Percentiles rank a stretch among this genome's conserved stretches.
phyloP scores from a whole-genome alignment of 116 monocot species.

The Trichopus zeylanicus region DNA sequence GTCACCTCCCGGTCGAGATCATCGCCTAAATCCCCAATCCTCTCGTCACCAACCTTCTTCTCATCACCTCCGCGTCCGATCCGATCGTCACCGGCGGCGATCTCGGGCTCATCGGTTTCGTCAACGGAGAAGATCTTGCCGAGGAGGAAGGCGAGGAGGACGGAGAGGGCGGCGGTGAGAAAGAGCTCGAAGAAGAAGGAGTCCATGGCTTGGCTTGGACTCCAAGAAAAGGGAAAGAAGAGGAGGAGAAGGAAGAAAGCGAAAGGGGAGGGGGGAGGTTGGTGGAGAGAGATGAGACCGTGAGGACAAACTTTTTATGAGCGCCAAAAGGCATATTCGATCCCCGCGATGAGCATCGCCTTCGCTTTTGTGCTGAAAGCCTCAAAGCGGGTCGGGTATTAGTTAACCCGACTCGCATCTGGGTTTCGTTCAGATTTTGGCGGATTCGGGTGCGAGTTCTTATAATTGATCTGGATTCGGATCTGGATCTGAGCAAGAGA shows the following conservation, averaged over 20 bases:
- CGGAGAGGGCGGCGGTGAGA: slow-evolving; percentile 29
- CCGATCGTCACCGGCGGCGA: not conserved
- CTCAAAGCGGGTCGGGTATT: no score
- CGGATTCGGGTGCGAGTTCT: no score
- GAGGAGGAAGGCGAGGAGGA: slow-evolving; percentile 42
- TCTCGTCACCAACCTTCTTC: no score
- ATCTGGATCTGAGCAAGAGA: no score
- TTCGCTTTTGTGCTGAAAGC: no score
- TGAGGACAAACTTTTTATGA: not conserved
- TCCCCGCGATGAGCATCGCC: not conserved
- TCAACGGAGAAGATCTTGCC: slow-evolving; percentile 26
- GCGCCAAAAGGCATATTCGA: not conserved
- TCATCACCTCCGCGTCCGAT: no score
- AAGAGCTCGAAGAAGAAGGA: slow-evolving; percentile 45
- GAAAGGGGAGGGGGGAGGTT: not conserved
- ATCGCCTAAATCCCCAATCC: no score
- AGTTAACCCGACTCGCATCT: no score
- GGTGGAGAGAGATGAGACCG: not conserved
- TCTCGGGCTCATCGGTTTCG: slow-evolving; percentile 1
- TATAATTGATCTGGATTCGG: no score
- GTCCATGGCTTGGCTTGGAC: slow-evolving; percentile 19
- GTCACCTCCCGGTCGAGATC: no score
- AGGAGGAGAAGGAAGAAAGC: not conserved
- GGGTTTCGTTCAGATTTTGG: no score
- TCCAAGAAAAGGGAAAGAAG: not conserved